These are phyloP conservation scores for Vachellia pachyceras DNA, from an alignment of 306 rosid species.

Conservation along the genomic window DNA sequence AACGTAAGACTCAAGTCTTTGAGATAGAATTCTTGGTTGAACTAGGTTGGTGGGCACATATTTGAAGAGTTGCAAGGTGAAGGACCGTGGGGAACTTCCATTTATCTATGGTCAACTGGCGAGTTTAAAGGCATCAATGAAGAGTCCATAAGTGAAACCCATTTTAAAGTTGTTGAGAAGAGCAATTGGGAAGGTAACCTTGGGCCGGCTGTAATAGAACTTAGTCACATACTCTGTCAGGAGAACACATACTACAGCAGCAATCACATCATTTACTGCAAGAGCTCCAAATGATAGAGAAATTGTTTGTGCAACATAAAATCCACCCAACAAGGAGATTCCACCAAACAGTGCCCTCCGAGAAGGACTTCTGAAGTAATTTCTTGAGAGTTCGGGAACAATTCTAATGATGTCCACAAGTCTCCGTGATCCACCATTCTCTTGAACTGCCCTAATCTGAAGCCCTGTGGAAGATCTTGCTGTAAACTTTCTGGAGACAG, in stretches of 20 bases:
- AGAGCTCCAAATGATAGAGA: constrained; percentile 93
- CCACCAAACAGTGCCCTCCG: constrained; percentile 89
- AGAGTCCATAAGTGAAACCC: constrained; percentile 98
- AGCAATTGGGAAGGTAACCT: constrained; percentile 86
- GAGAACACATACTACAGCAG: constrained; percentile 86
- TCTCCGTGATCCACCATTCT: constrained; percentile 77
- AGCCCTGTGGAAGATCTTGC: constrained; percentile 54
- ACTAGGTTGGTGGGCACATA: constrained; percentile 23
- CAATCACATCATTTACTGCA: constrained; percentile 92
- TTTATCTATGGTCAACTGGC: constrained; percentile 61
- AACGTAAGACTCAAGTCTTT: neutral
- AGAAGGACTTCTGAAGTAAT: constrained; percentile 81
- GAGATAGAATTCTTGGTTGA: constrained; percentile 12
- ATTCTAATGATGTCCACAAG: constrained; percentile 82
- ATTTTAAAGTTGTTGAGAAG: constrained; percentile 93
- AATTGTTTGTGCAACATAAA: constrained; percentile 94
- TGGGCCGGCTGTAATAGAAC: constrained; percentile 85
- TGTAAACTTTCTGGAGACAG: constrained; percentile 38
- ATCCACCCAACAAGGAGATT: constrained; percentile 92
- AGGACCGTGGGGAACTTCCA: constrained; percentile 18
- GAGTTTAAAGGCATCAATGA: constrained; percentile 94
- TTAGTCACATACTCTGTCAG: constrained; percentile 86
- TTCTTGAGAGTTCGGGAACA: constrained; percentile 82
- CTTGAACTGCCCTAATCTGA: constrained; percentile 74
- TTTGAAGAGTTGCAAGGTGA: constrained; percentile 2